Conservation (phyloP, 805 yeast species). For the Lipomyces mesembrius region DNA sequence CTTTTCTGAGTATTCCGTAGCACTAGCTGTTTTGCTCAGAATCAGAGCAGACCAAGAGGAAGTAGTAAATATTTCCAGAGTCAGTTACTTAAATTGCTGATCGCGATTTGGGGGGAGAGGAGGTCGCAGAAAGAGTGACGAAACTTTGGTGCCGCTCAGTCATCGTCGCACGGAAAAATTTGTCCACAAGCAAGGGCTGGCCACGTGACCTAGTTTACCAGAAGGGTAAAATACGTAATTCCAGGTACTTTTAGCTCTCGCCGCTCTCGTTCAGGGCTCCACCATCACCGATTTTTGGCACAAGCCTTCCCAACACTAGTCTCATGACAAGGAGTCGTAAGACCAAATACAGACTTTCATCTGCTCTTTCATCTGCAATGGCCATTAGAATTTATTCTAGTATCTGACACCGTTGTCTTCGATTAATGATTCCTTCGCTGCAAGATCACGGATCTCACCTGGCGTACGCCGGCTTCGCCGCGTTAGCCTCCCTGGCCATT, state of each 20-base stretch:
- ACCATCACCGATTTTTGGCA: background rate
- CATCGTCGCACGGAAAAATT: background rate
- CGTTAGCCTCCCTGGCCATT: conserved; percentile 39
- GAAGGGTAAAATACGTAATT: background rate
- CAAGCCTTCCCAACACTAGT: too few species aligned
- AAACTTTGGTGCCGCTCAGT: conserved; percentile 1
- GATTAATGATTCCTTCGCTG: conserved; percentile 9
- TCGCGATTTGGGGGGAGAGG: background rate
- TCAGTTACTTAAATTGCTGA: background rate
- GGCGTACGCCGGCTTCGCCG: conserved; percentile 22
- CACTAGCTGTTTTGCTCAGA: conserved; percentile 6
- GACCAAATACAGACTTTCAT: background rate
- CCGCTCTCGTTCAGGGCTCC: background rate
- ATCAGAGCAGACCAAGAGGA: conserved; percentile 3
- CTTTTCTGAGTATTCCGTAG: conserved; percentile 6
- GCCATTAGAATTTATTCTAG: background rate
- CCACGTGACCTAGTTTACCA: background rate
- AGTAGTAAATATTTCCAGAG: background rate
- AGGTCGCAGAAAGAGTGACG: background rate
- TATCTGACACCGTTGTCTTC: background rate
- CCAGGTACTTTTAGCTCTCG: background rate
- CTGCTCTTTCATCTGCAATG: background rate
- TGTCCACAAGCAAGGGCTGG: background rate
- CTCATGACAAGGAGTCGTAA: too few species aligned
- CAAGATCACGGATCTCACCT: conserved; percentile 23